These are phyloP conservation scores for Candolleomyces aberdarensis DNA, from an alignment of 768 basidiomycete genomes.

Conservation along the genomic window DNA sequence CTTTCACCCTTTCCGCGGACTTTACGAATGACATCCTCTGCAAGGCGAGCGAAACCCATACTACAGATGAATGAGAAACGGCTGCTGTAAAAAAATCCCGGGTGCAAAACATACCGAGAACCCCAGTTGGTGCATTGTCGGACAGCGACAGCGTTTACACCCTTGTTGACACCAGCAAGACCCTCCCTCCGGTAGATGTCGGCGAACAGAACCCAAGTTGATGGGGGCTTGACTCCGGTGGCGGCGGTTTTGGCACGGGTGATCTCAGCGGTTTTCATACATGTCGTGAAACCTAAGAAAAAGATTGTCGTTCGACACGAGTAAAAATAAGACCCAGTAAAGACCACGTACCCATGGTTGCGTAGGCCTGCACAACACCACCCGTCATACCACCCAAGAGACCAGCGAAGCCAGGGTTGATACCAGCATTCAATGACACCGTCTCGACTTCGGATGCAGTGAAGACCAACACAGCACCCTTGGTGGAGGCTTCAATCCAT, in stretches of 20 bases:
- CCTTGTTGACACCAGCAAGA: conserved; percentile 96
- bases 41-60: conserved; percentile 95
- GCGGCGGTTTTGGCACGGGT: conserved; percentile 92
- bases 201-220: conserved; percentile 91
- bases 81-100: background rate
- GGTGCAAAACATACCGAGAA: conserved; percentile 56
- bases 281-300: conserved; percentile 87
- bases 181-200: conserved; percentile 95
- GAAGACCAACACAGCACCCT: conserved; percentile 95
- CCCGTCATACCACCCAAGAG: conserved; percentile 97
- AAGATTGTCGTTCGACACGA: background rate
- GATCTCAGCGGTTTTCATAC: conserved; percentile 99
- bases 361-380: conserved; percentile 96
- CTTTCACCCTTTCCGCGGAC: conserved; percentile 75
- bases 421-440: conserved; percentile 55
- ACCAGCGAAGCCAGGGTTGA: conserved; percentile 80
- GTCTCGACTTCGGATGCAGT: conserved; percentile 94
- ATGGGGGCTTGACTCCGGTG: conserved; percentile 79
- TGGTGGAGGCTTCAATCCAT: conserved; percentile 99
- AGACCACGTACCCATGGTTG: conserved; percentile 83
- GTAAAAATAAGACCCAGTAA: background rate
- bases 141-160: conserved; percentile 92
- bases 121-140: conserved; percentile 95
- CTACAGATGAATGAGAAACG: conserved; percentile 34
- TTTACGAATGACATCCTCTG: conserved; percentile 76